Percentiles rank a stretch among this genome's conserved stretches.
Evolutionary conservation across 345 rosid genomes (phyloP).

Genomic region (Tarenaya hassleriana): DNA sequence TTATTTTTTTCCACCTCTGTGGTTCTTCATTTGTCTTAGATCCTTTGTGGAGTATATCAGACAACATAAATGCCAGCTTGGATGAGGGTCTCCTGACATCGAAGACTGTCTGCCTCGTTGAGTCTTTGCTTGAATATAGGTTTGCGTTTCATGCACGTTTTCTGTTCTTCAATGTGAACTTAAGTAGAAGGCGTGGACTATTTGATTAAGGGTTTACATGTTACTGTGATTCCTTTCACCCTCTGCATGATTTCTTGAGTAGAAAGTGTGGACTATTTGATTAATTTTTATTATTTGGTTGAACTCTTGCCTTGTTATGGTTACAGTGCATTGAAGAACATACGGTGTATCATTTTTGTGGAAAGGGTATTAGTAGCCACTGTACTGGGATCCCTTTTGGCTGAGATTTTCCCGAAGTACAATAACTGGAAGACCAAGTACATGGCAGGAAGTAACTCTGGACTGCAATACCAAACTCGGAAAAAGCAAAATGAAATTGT

Average conservation of each 20-base stretch:
- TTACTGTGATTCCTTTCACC: too few species aligned
- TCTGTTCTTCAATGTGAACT: slow-evolving; percentile 2
- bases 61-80: slow-evolving; percentile 26
- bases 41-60: slow-evolving; percentile 33
- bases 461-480: slow-evolving; percentile 51
- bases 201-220: too few species aligned
- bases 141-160: slow-evolving; percentile 17
- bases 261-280: too few species aligned
- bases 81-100: slow-evolving; percentile 47
- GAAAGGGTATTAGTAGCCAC: slow-evolving; percentile 66
- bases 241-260: too few species aligned
- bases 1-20: slow-evolving; percentile 1
- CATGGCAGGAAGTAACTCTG: slow-evolving; percentile 64
- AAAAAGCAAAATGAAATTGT: slow-evolving; percentile 66
- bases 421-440: slow-evolving; percentile 55
- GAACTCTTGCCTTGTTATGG: slow-evolving; percentile 1
- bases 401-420: slow-evolving; percentile 48
- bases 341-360: slow-evolving; percentile 79
- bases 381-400: slow-evolving; percentile 49
- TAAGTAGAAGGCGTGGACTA: too few species aligned
- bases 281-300: background rate
- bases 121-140: slow-evolving; percentile 75
- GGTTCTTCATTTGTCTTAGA: slow-evolving; percentile 26
- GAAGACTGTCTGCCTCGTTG: slow-evolving; percentile 56
- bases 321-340: slow-evolving; percentile 48